Evolutionary conservation across 1,139 yeast genomes (phyloP), one percentile per base, ranked within the genome.

Genomic region (Saccharomyces hybrid): DNA sequence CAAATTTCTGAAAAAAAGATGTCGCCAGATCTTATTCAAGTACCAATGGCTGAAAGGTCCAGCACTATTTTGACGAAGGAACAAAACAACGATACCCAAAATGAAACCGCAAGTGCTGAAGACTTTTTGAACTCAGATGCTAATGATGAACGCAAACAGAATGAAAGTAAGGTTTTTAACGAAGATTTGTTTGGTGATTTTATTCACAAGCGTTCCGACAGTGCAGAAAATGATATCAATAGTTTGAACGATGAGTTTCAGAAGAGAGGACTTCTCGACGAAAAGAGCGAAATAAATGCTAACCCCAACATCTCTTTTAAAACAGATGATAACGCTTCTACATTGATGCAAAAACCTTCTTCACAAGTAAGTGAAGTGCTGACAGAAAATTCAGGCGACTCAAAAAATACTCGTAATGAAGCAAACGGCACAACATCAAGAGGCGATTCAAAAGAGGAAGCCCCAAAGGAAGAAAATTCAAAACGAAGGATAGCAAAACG

Each of bases 141-240:
- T 38, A 16, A 38, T 9, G 25, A 38, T 3, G 44, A 38, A 38
- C 13, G 13, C 25, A 38, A 16, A 38, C 44, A 38, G 25, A 38
- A 26, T 46, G 48, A 63, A 49, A 62, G 64, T 31, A 59, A 58
- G 38, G 52, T 64, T 1, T 66, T 64, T 50, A 61, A 64, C 34
- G 61, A 60, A 32, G 70, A 66, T 48, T 51, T 65, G 5, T 66
- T 59, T 51, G 69, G 69, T 13, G 69, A 65, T 44, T 55, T 63
- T 32, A 46, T 56, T 13, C 42, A 48, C 42, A 54, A 48, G 41
- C 41, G 11, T 25, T 48, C 31, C 20, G 47, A 50, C 2, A 38
- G 28, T 31, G 47, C 38, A 16, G 51, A 50, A 27, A 47, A 20
- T 9, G 6, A 11, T 20, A 27, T 13, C 9, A 31, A 7, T 5